Evolutionary conservation across 129 eudicot genomes (phyloP).

Genomic region (Daucus carota): DH1_v3.0 NC_030386.2:4260001-4260500

Average conservation of each 20-base stretch:
- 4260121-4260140: background rate
- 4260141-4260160: conserved; percentile 9
- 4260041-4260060: conserved; percentile 68
- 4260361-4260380: background rate
- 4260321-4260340: background rate
- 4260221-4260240: conserved; percentile 50
- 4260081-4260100: conserved; percentile 61
- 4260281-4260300: conserved; percentile 54
- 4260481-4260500: background rate
- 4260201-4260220: conserved; percentile 14
- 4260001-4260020: conserved; percentile 64
- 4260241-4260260: conserved; percentile 80
- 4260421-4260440: conserved; percentile 23
- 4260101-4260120: conserved; percentile 35
- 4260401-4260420: conserved; percentile 18
- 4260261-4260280: conserved; percentile 64
- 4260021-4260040: conserved; percentile 72
- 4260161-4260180: conserved; percentile 43
- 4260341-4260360: background rate
- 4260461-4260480: background rate
- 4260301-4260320: conserved; percentile 55
- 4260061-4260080: conserved; percentile 69
- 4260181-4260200: conserved; percentile 53
- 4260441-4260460: background rate
- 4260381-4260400: conserved; percentile 2